Evolutionary conservation across 2,329 filamentous ascomycete species (phyloP).

Genomic region (Aspergillus ustus): DNA sequence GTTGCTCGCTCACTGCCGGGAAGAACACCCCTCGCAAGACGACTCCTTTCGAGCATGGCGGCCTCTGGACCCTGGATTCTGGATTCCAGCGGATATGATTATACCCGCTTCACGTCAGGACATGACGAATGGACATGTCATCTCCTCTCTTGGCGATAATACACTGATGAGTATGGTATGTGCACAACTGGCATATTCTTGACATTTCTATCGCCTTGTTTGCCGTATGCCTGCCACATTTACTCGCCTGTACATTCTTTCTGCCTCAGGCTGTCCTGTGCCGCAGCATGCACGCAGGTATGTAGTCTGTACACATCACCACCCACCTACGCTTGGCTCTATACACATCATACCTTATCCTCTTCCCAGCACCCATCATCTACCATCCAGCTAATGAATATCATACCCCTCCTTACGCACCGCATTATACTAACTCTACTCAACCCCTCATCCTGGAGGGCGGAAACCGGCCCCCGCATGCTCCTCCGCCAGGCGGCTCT

Average conservation of each 20-base stretch:
- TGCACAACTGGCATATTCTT: too few species aligned
- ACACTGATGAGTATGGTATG: not conserved
- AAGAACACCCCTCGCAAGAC: not conserved
- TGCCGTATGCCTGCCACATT: too few species aligned
- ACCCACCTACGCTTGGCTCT: not conserved
- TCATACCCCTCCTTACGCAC: slow-evolving; percentile 19
- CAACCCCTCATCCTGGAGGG: slow-evolving; percentile 40
- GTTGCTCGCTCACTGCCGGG: not conserved
- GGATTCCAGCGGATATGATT: not conserved
- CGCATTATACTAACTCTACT: slow-evolving; percentile 40
- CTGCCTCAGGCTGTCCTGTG: too few species aligned
- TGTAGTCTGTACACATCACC: too few species aligned
- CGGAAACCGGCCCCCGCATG: slow-evolving; percentile 23
- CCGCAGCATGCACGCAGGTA: too few species aligned
- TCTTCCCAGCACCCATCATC: too few species aligned
- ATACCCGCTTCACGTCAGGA: not conserved
- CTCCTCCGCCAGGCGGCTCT: not conserved
- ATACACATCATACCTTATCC: not conserved
- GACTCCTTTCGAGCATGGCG: not conserved
- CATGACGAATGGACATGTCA: not conserved
- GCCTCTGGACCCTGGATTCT: not conserved
- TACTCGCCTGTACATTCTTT: too few species aligned
- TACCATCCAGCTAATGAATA: not conserved
- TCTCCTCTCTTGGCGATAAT: not conserved
- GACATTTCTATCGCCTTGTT: too few species aligned